Evolutionary conservation across 441 rosid genomes (phyloP).

Genomic region (Populus hybrid): DNA sequence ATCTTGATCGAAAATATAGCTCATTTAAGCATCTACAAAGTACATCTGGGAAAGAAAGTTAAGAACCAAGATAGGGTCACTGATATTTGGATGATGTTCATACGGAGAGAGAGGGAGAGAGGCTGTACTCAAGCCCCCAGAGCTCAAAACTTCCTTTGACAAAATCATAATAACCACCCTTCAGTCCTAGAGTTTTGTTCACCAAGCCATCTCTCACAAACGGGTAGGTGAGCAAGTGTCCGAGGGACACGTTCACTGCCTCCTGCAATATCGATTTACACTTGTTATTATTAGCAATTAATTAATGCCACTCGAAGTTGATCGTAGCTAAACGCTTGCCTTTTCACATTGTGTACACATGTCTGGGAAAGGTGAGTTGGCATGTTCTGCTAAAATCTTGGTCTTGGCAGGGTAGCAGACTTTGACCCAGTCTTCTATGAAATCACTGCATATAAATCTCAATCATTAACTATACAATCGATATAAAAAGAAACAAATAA

Average conservation of each 20-base stretch:
- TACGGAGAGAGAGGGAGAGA: slow-evolving; percentile 51
- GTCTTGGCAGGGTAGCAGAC: slow-evolving; percentile 70
- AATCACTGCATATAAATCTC: slow-evolving; percentile 54
- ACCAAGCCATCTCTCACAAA: slow-evolving; percentile 75
- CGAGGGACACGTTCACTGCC: slow-evolving; percentile 86
- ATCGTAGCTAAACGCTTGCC: slow-evolving; percentile 31
- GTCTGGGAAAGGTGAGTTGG: slow-evolving; percentile 33
- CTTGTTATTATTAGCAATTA: no score
- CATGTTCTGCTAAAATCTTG: slow-evolving; percentile 56
- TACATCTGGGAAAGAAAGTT: slow-evolving; percentile 16
- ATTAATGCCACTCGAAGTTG: no score
- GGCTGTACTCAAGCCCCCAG: slow-evolving; percentile 64
- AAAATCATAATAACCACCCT: slow-evolving; percentile 82
- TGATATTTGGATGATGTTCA: slow-evolving; percentile 35
- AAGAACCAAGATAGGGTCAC: slow-evolving; percentile 21
- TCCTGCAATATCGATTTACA: slow-evolving; percentile 44
- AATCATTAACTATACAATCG: background rate
- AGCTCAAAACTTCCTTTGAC: slow-evolving; percentile 69
- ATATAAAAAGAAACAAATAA: no score
- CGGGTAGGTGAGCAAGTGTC: slow-evolving; percentile 72
- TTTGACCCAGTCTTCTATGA: slow-evolving; percentile 97
- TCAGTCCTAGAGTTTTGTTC: slow-evolving; percentile 59
- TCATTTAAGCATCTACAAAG: slow-evolving; percentile 19
- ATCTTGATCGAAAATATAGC: slow-evolving; percentile 8
- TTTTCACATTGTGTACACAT: slow-evolving; percentile 72